Conservation (phyloP, 176 grass and related monocot species). For the Coix lacrymajobi region DNA sequence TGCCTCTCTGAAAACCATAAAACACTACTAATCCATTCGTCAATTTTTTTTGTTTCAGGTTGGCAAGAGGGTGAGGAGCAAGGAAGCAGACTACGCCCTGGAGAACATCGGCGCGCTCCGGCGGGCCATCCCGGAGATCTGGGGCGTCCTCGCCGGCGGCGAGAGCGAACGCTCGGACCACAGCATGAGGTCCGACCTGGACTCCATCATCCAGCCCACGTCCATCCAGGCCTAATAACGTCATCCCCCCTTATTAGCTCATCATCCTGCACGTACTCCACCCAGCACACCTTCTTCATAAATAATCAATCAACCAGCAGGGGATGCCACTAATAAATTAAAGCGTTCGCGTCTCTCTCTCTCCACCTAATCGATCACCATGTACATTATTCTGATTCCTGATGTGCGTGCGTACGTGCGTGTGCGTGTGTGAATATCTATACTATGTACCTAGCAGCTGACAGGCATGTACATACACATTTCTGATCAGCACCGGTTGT, state of each 20-base stretch:
- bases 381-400: constrained; percentile 33
- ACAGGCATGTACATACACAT: constrained; percentile 3
- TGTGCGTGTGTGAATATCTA: neutral
- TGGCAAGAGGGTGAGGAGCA: constrained; percentile 67
- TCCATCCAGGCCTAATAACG: constrained; percentile 50
- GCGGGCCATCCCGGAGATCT: constrained; percentile 69
- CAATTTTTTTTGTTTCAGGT: constrained; percentile 33
- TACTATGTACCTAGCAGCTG: constrained; percentile 19
- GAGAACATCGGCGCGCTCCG: constrained; percentile 52
- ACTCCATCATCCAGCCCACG: constrained; percentile 48
- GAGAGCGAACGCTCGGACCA: neutral
- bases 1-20: neutral
- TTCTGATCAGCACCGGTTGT: constrained; percentile 16
- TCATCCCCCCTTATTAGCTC: no score
- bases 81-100: constrained; percentile 69
- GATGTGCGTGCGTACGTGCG: neutral
- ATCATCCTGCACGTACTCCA: neutral
- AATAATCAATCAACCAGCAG: neutral
- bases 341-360: neutral
- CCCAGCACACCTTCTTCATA: neutral
- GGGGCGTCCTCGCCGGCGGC: constrained; percentile 26
- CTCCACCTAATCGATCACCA: neutral
- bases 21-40: neutral
- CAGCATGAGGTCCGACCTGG: constrained; percentile 49
- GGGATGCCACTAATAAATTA: constrained; percentile 15